phyloP scores from a whole-genome alignment of 441 rosid genomes.

The Metrosideros polymorpha region DNA sequence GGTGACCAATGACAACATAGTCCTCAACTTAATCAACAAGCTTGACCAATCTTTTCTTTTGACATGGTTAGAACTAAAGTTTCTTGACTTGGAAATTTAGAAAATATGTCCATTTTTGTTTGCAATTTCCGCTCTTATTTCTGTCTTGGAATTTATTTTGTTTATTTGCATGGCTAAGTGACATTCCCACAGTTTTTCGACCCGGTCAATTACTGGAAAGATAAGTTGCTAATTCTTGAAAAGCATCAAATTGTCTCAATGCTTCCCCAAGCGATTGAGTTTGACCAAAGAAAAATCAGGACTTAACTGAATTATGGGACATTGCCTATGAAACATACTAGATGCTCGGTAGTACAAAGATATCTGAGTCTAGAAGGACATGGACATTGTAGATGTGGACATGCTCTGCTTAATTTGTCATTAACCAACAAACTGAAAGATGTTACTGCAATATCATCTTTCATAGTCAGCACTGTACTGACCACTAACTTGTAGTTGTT shows the following conservation, averaged over 20 bases:
- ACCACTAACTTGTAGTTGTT: neutral
- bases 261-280: neutral
- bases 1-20: constrained; percentile 78
- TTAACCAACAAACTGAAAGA: neutral
- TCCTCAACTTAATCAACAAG: constrained; percentile 83
- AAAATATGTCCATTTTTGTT: neutral
- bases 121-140: neutral
- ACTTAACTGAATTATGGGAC: neutral
- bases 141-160: neutral
- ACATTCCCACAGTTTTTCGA: neutral
- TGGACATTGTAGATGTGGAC: neutral
- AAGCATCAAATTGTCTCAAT: neutral
- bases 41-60: constrained; percentile 90
- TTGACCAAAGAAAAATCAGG: neutral
- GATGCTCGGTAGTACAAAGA: neutral
- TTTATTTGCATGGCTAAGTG: neutral
- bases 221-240: neutral
- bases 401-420: neutral
- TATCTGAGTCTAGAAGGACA: neutral
- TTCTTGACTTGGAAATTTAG: neutral
- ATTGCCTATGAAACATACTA: neutral
- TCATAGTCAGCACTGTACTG: neutral
- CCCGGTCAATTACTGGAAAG: neutral
- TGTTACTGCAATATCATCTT: neutral
- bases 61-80: constrained; percentile 50